Evolutionary conservation across 768 basidiomycete genomes (phyloP), one percentile per base, ranked within the genome.

Genomic region (Podaxis sp.): DNA sequence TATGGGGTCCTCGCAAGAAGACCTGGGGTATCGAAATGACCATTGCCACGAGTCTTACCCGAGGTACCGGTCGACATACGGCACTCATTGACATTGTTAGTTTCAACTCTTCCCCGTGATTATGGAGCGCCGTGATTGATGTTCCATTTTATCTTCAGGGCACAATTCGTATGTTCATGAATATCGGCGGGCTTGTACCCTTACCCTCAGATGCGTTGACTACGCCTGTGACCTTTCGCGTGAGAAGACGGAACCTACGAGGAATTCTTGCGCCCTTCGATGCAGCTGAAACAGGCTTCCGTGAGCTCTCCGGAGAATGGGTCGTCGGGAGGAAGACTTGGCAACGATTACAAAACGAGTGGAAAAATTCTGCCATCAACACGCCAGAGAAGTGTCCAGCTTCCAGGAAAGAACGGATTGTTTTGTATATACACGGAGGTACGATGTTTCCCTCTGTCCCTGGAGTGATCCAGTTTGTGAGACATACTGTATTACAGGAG

Each of bases 21-120:
- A 88, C 90, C 5, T 99, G 96, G 96, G 94, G 95, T 0, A 87
- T 95, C 58, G 91, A 93, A 76, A 93, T 98, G 92, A 96, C 96
- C 2, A 82, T 96, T 33, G 84, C 94, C 13, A 85, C 85, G n/a
- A 87, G 85, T 63, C 82, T 96, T 69, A 90, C 95, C 82, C 87
- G 95, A 59, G 92, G 93, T 44, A 86, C 91, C 36, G 88, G 88
- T 13, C 82, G 85, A 36, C 92, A 96, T 73, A 89, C 91, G 9
- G 85, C 88, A 48, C 80, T 99, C 13, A 87, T 92, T 4, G 92
- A 96, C 68, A 88, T 98, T 51, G 89, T 91, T 64, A 68, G 84
- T 80, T 54, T 22, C 59, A 12, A 46, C 26, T 68, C 22, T 68
- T 61, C 53, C 53, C 22, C 49, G 19, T 39, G 44, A 28, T 64